Evolutionary conservation across 1,139 yeast species (phyloP).

Genomic region (Yamadazyma triangularis): DNA sequence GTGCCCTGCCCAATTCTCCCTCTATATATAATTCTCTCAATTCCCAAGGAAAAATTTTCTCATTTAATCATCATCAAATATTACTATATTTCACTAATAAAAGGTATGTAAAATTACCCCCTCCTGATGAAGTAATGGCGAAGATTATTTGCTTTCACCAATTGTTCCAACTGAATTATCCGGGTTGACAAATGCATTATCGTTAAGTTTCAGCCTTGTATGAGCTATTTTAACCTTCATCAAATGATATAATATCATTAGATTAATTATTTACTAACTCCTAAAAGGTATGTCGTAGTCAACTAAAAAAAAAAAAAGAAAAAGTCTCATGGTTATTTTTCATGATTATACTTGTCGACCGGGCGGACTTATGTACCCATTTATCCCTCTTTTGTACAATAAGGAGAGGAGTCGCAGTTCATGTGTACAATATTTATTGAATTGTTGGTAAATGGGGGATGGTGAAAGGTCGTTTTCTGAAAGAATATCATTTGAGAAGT

Average conservation of each 20-base stretch:
- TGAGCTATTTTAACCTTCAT: slow-evolving; percentile 60
- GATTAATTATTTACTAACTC: slow-evolving; percentile 16
- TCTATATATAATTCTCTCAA: neutral
- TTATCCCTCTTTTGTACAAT: slow-evolving; percentile 48
- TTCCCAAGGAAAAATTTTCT: slow-evolving; percentile 2
- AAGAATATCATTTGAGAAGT: too few species aligned
- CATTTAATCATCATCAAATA: too few species aligned
- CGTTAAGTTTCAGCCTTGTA: slow-evolving; percentile 89
- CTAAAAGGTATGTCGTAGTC: slow-evolving; percentile 14
- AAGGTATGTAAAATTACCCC: slow-evolving; percentile 2
- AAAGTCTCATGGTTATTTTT: slow-evolving; percentile 8
- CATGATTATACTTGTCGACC: slow-evolving; percentile 66
- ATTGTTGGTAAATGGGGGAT: slow-evolving; percentile 50
- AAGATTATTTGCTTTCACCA: slow-evolving; percentile 74
- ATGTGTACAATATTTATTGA: slow-evolving; percentile 66
- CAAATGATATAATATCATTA: too few species aligned
- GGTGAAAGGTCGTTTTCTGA: slow-evolving; percentile 43
- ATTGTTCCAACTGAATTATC: slow-evolving; percentile 77
- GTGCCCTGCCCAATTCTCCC: too few species aligned
- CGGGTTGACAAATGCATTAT: slow-evolving; percentile 70
- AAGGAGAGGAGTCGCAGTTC: slow-evolving; percentile 54
- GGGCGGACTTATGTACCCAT: slow-evolving; percentile 70
- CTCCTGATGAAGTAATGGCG: too few species aligned
- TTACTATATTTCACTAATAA: too few species aligned
- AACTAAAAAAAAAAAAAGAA: slow-evolving; percentile 7